A percentile compares a stretch with the other conserved stretches of the same genome.
phyloP scores from a whole-genome alignment of 1,284 basidiomycete species.

The Cryptococcus floricola region DNA sequence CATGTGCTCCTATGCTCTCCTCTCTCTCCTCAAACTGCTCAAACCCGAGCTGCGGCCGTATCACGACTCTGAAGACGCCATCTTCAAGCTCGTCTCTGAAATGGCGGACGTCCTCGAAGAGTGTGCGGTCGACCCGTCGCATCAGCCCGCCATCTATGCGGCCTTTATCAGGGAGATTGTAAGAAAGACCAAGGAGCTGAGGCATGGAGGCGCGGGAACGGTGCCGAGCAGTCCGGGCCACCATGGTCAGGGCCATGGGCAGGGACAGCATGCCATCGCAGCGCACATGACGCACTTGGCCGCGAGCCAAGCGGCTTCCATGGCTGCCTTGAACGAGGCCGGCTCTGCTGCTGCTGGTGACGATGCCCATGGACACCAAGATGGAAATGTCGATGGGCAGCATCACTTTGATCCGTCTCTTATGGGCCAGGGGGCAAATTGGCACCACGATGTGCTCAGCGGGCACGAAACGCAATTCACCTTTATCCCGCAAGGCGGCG shows the following conservation, averaged over 20 bases:
- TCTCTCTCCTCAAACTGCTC: slow-evolving; percentile 77
- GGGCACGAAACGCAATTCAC: slow-evolving; percentile 33
- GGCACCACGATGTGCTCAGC: slow-evolving; percentile 34
- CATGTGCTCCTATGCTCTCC: slow-evolving; percentile 73
- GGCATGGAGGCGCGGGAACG: slow-evolving; percentile 9
- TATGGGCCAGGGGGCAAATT: slow-evolving; percentile 22
- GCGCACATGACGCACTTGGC: not conserved
- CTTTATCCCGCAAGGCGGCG: slow-evolving; percentile 45
- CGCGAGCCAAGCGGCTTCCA: slow-evolving; percentile 1
- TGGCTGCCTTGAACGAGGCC: not conserved
- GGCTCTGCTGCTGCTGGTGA: slow-evolving; percentile 2
- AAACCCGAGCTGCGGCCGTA: slow-evolving; percentile 47
- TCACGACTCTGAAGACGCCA: slow-evolving; percentile 38
- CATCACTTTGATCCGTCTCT: slow-evolving; percentile 35
- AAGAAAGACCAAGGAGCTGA: slow-evolving; percentile 48
- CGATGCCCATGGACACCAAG: not conserved
- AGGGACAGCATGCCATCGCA: slow-evolving; percentile 2
- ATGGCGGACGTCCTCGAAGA: slow-evolving; percentile 73
- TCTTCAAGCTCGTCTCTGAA: slow-evolving; percentile 51
- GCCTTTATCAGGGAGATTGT: slow-evolving; percentile 71
- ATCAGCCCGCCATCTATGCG: slow-evolving; percentile 82
- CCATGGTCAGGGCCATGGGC: no score
- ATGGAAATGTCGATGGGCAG: slow-evolving; percentile 7
- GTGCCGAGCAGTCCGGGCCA: slow-evolving; percentile 13
- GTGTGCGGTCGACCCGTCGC: slow-evolving; percentile 66